phyloP scores from a whole-genome alignment of 441 rosid genomes.

The Gossypium aridum region DNA sequence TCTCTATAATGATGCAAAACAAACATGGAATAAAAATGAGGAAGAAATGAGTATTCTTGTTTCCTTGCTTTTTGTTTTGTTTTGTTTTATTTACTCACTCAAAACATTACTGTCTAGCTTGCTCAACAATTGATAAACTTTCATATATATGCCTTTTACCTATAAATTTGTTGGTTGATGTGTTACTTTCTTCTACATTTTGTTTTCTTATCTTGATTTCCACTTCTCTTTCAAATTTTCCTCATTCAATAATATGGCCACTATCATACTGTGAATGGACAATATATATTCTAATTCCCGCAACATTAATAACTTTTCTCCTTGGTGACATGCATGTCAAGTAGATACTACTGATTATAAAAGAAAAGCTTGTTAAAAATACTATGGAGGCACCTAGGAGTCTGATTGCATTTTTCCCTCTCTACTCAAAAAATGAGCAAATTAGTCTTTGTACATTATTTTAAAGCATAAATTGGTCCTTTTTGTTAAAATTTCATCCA shows the following conservation, averaged over 20 bases:
- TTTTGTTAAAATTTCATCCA: too few relatives aligned
- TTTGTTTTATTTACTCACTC: conserved; percentile 11
- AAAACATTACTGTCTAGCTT: conserved; percentile 4
- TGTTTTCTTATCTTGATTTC: conserved; percentile 17
- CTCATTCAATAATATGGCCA: not conserved
- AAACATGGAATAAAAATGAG: conserved; percentile 21
- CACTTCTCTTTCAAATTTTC: conserved; percentile 10
- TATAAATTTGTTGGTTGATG: conserved; percentile 20
- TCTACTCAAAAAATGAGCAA: too few relatives aligned
- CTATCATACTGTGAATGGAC: not conserved
- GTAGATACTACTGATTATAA: too few relatives aligned
- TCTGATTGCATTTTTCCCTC: too few relatives aligned
- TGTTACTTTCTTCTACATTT: conserved; percentile 19
- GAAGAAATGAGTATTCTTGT: conserved; percentile 16
- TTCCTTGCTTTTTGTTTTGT: not conserved
- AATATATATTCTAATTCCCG: not conserved
- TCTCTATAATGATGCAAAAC: conserved; percentile 18
- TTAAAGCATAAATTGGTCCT: too few relatives aligned
- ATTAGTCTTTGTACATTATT: too few relatives aligned
- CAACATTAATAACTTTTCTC: not conserved
- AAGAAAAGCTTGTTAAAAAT: too few relatives aligned
- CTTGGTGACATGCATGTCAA: too few relatives aligned
- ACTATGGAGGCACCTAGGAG: too few relatives aligned
- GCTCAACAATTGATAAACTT: conserved; percentile 1
- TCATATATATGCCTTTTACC: conserved; percentile 2